Conservation (phyloP, 441 rosid species). For the Eutrema salsugineum region DNA sequence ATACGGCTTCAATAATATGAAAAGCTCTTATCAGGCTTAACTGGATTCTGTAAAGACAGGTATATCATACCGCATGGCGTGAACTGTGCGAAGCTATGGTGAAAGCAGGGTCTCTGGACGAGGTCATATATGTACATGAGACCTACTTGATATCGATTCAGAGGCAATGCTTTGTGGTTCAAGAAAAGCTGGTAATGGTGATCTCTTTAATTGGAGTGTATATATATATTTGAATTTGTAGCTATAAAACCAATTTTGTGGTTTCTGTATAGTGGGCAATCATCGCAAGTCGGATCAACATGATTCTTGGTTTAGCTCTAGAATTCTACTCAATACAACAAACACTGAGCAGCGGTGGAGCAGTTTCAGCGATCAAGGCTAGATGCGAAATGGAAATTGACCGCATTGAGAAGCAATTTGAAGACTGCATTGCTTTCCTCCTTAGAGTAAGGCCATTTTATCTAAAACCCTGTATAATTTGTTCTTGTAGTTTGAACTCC, state of each 20-base stretch:
- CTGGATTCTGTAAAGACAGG: conserved; percentile 43
- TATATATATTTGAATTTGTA: background rate
- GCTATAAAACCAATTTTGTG: background rate
- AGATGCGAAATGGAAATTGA: conserved; percentile 87
- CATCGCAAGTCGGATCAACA: conserved; percentile 87
- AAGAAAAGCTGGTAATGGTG: conserved; percentile 81
- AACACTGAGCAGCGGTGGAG: conserved; percentile 74
- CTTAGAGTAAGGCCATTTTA: conserved; percentile 57
- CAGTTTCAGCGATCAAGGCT: conserved; percentile 71
- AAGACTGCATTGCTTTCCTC: conserved; percentile 88
- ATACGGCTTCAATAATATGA: background rate
- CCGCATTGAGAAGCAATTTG: conserved; percentile 80
- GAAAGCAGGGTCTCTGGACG: conserved; percentile 87
- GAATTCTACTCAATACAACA: conserved; percentile 91
- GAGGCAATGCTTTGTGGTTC: conserved; percentile 94
- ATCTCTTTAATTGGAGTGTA: background rate
- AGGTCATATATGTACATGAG: conserved; percentile 95
- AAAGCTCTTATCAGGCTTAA: background rate
- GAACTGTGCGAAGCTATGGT: conserved; percentile 92
- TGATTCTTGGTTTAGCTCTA: conserved; percentile 82
- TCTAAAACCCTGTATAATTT: background rate
- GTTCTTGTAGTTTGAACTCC: background rate
- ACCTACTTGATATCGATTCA: conserved; percentile 88
- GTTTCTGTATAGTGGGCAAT: conserved; percentile 67
- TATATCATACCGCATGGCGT: conserved; percentile 94